Base-by-base conservation (phyloP, 768 basidiomycete species). In the Naganishia randhawae region DNA sequence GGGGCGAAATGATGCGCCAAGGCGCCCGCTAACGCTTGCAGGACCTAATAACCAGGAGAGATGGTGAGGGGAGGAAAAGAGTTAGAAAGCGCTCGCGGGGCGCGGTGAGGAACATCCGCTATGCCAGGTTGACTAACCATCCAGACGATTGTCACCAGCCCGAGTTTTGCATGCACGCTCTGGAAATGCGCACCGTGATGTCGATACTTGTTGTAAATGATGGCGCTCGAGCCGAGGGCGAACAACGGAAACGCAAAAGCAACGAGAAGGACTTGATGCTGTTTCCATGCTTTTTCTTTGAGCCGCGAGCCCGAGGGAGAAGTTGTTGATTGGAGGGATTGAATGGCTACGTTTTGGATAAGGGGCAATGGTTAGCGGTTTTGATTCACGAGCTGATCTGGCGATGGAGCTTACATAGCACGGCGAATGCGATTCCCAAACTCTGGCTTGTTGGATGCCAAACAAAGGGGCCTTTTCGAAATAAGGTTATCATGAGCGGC, bases 101-200 rank as follows among this genome's bases (percentile, higher is more conserved):
- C 17, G 27, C 29, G 14, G 8, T 41, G 55, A 14, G 17, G n/a
- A 27, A 14, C 17, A 16, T 9, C 4, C n/a, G n/a, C 2, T 41
- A 29, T 4, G 69, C 6, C 6, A 13, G 14, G 8, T 22, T 11
- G 29, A 65, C 84, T 65, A 13, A 78, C 29, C 50, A 91, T 79
- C 88, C 88, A 89, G 11, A 77, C 69, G 51, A 88, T 76, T n/a
- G 83, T 80, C 41, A 86, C 76, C n/a, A 88, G 78, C 0, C 90
- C 91, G 64, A 90, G 82, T 50, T 90, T 89, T 3, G 85, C 86
- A 79, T 92, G 91, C 89, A 88, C 89, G 10, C 86, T 84, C 4
- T 83, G 84, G 69, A 89, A 88, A 74, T 92, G 91, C 4, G 81
- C 68, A 1, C 82, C 82, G 6, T 72, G 79, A 62, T 84, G 80